phyloP scores from a whole-genome alignment of 2,329 filamentous ascomycete species.

The Nemania serpens region DNA sequence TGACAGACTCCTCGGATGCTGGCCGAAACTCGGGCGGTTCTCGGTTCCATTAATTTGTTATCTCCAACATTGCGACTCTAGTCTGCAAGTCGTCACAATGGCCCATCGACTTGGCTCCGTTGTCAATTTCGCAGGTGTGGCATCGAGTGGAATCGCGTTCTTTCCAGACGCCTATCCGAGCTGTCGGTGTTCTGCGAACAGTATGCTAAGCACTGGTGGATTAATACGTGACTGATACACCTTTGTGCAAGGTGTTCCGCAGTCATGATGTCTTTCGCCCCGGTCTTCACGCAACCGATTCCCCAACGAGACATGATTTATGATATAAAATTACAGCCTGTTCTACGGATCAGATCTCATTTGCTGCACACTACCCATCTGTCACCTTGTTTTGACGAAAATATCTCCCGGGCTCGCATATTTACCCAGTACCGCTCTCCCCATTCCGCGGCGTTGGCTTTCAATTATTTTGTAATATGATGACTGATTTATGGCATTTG shows the following conservation, averaged over 20 bases:
- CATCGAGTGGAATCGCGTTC: not conserved
- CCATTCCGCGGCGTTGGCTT: slow-evolving; percentile 30
- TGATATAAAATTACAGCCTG: slow-evolving; percentile 42
- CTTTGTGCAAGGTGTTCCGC: slow-evolving; percentile 6
- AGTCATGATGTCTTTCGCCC: slow-evolving; percentile 9
- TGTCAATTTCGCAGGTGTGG: not conserved
- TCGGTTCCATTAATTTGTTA: slow-evolving; percentile 39
- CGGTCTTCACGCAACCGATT: slow-evolving; percentile 27
- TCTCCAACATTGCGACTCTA: not conserved
- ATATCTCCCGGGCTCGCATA: slow-evolving; percentile 23
- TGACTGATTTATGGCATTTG: slow-evolving; percentile 34
- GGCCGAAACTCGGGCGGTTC: slow-evolving; percentile 40
- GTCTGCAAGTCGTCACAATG: not conserved
- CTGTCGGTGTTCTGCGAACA: not conserved
- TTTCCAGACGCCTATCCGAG: not conserved
- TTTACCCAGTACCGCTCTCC: slow-evolving; percentile 17
- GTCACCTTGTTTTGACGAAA: slow-evolving; percentile 5
- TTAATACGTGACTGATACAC: not conserved
- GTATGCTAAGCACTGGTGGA: not conserved
- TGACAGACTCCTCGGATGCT: slow-evolving; percentile 41
- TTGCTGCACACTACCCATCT: slow-evolving; percentile 11
- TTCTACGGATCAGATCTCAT: slow-evolving; percentile 20
- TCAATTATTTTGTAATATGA: slow-evolving; percentile 43
- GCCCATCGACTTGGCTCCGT: not conserved
- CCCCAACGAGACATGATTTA: slow-evolving; percentile 45